phyloP scores from a whole-genome alignment of 2,329 filamentous ascomycete species.

The Fusarium sp. region DNA sequence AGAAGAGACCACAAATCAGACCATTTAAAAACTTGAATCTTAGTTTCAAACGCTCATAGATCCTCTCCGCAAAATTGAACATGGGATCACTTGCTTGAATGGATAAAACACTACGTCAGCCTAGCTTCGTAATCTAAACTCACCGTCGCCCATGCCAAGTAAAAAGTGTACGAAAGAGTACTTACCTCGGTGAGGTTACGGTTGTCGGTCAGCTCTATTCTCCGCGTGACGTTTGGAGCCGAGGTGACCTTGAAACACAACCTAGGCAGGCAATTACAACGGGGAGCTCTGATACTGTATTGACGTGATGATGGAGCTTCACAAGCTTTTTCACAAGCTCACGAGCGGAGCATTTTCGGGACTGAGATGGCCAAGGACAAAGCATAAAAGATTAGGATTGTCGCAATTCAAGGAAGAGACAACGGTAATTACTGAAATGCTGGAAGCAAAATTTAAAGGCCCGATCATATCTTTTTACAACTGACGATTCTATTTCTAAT shows the following conservation, averaged over 20 bases:
- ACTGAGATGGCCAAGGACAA: constrained; percentile 8
- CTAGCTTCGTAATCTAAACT: constrained; percentile 22
- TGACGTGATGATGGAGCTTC: constrained; percentile 33
- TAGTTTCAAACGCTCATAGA: constrained; percentile 3
- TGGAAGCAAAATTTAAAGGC: constrained; percentile 23
- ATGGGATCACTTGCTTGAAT: constrained; percentile 31
- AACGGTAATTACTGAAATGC: constrained; percentile 3
- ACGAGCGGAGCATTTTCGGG: constrained; percentile 28
- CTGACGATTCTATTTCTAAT: constrained; percentile 13
- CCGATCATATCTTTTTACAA: constrained; percentile 13
- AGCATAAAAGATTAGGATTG: constrained; percentile 39
- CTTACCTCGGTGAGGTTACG: constrained; percentile 36
- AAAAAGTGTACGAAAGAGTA: constrained; percentile 31
- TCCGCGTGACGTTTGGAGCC: constrained; percentile 38
- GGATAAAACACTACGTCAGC: constrained; percentile 31
- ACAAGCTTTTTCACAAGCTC: constrained; percentile 44
- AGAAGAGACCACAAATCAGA: constrained; percentile 11
- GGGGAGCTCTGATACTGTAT: constrained; percentile 27
- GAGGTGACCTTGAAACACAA: constrained; percentile 27
- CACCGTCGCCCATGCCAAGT: constrained; percentile 29
- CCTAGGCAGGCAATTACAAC: constrained; percentile 21
- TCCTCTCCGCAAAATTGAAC: not conserved
- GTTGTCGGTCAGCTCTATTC: constrained; percentile 34
- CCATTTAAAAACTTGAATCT: not conserved
- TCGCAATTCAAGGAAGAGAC: constrained; percentile 16